phyloP scores from a whole-genome alignment of 257 asterid species.

The Fraxinus pennsylvanica region DNA sequence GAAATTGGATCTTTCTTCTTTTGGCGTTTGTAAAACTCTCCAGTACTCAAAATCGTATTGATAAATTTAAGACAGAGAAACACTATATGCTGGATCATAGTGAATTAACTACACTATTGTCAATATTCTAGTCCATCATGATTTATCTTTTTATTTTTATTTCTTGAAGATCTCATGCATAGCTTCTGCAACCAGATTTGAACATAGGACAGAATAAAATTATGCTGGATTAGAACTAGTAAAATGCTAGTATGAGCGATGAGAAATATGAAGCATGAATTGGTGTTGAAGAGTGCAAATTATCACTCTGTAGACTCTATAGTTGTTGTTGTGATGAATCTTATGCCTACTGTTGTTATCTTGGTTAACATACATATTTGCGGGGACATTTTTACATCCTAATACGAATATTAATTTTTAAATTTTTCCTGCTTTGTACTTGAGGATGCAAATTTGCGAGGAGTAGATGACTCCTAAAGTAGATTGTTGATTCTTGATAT shows the following conservation, averaged over 20 bases:
- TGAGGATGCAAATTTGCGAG: neutral
- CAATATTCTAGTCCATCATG: neutral
- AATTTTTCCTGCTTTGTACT: neutral
- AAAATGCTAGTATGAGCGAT: neutral
- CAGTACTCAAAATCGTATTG: neutral
- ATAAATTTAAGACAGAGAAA: neutral
- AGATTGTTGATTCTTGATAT: neutral
- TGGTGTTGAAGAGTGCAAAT: neutral
- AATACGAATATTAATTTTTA: neutral
- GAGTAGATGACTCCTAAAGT: neutral
- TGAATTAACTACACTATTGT: neutral
- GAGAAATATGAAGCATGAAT: neutral
- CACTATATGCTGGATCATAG: neutral
- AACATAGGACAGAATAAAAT: neutral
- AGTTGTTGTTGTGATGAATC: neutral
- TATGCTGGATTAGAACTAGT: neutral
- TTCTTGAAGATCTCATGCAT: neutral
- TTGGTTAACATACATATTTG: neutral
- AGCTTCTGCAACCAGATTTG: neutral
- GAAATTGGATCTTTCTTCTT: neutral
- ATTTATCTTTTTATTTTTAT: neutral
- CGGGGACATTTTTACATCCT: neutral
- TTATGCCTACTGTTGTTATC: neutral
- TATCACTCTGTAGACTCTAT: too few relatives aligned
- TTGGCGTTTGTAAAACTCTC: too few relatives aligned